Percentiles rank a stretch among this genome's conserved stretches.
Evolutionary conservation across 2,329 filamentous ascomycete genomes (phyloP).

Genomic region (Fusarium verrucosum): DNA sequence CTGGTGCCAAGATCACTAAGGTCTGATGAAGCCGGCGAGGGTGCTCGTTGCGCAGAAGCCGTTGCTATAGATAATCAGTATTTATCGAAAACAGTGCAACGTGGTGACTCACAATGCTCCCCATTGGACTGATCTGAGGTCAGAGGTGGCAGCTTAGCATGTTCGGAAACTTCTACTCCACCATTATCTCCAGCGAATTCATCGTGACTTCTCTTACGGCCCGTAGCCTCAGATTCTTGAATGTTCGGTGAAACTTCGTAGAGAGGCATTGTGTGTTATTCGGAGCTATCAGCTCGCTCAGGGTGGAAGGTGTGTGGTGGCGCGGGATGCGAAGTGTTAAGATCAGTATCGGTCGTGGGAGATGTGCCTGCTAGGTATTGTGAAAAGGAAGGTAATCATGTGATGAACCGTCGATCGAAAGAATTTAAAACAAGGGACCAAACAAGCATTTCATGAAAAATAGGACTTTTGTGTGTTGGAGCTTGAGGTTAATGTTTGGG

Average conservation of each 20-base stretch:
- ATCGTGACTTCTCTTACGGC: slow-evolving; percentile 58
- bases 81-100: neutral
- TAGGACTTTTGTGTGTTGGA: neutral
- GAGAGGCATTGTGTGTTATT: slow-evolving; percentile 55
- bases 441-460: slow-evolving; percentile 8
- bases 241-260: slow-evolving; percentile 59
- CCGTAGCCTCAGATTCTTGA: slow-evolving; percentile 54
- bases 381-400: slow-evolving; percentile 16
- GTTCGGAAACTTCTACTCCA: slow-evolving; percentile 36
- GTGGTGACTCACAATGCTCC: slow-evolving; percentile 39
- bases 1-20: slow-evolving; percentile 56
- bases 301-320: neutral
- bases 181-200: slow-evolving; percentile 53
- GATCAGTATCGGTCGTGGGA: slow-evolving; percentile 4
- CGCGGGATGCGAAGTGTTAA: neutral
- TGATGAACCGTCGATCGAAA: slow-evolving; percentile 7
- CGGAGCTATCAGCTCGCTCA: slow-evolving; percentile 9
- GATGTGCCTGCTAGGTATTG: slow-evolving; percentile 14
- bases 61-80: slow-evolving; percentile 38
- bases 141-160: slow-evolving; percentile 31
- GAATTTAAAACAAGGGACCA: neutral
- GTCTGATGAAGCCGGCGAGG: slow-evolving; percentile 46
- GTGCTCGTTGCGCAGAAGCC: slow-evolving; percentile 44
- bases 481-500: neutral
- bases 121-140: slow-evolving; percentile 30